A percentile compares a stretch with the other conserved stretches of the same genome.
Conservation (phyloP, 352 stramenopile species). For the Pythium aristosporum region DNA sequence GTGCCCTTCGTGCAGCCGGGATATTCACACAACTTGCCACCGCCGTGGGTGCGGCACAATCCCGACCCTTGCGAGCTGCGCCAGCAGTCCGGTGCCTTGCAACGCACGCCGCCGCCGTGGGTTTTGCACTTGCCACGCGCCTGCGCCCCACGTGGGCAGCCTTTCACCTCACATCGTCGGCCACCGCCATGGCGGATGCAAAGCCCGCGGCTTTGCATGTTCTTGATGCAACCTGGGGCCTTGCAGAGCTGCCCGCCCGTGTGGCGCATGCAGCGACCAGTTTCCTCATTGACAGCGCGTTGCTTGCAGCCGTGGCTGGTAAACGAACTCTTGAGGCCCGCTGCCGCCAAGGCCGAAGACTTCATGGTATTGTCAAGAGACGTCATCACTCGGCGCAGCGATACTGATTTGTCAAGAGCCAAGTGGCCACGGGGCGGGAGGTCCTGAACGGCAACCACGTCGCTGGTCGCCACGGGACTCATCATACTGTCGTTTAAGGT, state of each 20-base stretch:
- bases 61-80: conserved; percentile 46
- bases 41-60: conserved; percentile 53
- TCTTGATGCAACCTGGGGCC: conserved; percentile 35
- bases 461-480: conserved; percentile 14
- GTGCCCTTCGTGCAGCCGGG: conserved; percentile 53
- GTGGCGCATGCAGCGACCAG: conserved; percentile 10
- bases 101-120: conserved; percentile 46
- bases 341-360: too few species aligned
- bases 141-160: conserved; percentile 44
- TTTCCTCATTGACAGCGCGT: neutral
- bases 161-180: conserved; percentile 39
- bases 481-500: neutral
- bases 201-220: conserved; percentile 32
- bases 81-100: conserved; percentile 38
- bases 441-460: neutral
- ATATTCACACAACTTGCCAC: conserved; percentile 46
- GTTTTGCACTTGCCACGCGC: conserved; percentile 45
- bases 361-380: neutral
- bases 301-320: conserved; percentile 7
- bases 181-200: conserved; percentile 37
- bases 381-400: neutral
- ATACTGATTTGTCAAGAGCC: neutral
- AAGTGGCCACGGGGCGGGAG: neutral
- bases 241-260: conserved; percentile 21
- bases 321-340: neutral